These are phyloP conservation scores for Xeromyces bisporus DNA, from an alignment of 495 filamentous ascomycete genomes.

Conservation along the genomic window DNA sequence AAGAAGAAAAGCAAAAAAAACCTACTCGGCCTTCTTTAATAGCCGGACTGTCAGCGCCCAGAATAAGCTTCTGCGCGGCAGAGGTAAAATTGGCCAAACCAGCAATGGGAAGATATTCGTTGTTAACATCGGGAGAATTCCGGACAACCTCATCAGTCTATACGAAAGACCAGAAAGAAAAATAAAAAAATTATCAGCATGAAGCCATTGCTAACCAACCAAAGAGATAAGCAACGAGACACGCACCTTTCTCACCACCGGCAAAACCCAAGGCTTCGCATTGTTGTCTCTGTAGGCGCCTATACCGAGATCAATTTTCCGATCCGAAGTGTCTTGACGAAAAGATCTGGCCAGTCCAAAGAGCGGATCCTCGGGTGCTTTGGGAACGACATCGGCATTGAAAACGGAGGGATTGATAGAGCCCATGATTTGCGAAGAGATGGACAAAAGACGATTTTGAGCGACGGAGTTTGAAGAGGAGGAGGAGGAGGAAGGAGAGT, in stretches of 20 bases:
- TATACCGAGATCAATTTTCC: slow-evolving; percentile 93
- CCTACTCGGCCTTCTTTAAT: slow-evolving; percentile 65
- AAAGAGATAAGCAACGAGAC: slow-evolving; percentile 1
- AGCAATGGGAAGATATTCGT: slow-evolving; percentile 96
- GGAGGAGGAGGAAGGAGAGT: slow-evolving; percentile 8
- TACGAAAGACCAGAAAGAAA: slow-evolving; percentile 4
- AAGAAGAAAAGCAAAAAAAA: slow-evolving; percentile 2
- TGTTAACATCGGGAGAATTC: slow-evolving; percentile 78
- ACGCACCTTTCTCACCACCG: slow-evolving; percentile 85
- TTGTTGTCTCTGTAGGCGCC: slow-evolving; percentile 92
- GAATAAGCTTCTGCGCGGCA: slow-evolving; percentile 77
- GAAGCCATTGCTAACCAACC: not conserved
- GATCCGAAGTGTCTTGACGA: slow-evolving; percentile 60
- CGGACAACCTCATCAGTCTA: slow-evolving; percentile 81
- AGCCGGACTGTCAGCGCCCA: slow-evolving; percentile 65
- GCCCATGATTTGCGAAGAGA: slow-evolving; percentile 32
- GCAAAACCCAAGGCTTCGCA: slow-evolving; percentile 95
- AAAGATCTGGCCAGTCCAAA: slow-evolving; percentile 88
- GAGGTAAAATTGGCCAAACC: slow-evolving; percentile 69
- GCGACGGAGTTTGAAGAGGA: slow-evolving; percentile 10
- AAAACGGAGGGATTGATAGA: slow-evolving; percentile 45
- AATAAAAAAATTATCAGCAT: slow-evolving; percentile 1
- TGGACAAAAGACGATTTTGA: slow-evolving; percentile 21
- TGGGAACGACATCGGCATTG: slow-evolving; percentile 59
- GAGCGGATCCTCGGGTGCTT: slow-evolving; percentile 87